Evolutionary conservation across 352 stramenopile genomes (phyloP).

Genomic region (Phytophthora capsici): DNA sequence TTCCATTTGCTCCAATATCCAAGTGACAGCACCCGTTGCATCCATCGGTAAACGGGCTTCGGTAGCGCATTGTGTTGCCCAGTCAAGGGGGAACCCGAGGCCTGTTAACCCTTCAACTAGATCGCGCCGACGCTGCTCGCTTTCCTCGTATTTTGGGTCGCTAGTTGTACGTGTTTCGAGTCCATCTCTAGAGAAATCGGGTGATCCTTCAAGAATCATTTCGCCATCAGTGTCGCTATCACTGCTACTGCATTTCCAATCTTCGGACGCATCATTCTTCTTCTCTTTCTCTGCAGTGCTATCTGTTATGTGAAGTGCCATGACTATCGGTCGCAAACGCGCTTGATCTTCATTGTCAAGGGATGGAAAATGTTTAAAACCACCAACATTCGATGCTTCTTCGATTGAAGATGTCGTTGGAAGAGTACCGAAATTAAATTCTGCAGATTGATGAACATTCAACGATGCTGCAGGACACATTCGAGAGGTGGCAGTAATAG

Average conservation of each 20-base stretch:
- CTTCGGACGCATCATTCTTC: neutral
- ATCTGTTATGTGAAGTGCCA: constrained; percentile 12
- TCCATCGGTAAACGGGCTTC: constrained; percentile 52
- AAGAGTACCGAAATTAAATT: constrained; percentile 80
- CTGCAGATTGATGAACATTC: constrained; percentile 79
- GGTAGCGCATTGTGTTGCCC: constrained; percentile 64
- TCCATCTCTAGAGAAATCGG: constrained; percentile 2
- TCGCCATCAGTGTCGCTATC: constrained; percentile 30
- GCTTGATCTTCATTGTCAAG: constrained; percentile 52
- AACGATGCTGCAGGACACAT: constrained; percentile 88
- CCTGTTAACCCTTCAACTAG: constrained; percentile 80
- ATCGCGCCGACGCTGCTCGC: constrained; percentile 38
- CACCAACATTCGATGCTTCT: neutral
- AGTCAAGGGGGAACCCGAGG: constrained; percentile 88
- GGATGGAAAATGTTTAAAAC: constrained; percentile 47
- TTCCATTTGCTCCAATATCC: constrained; percentile 93
- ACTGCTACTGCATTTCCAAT: constrained; percentile 22
- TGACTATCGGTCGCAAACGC: constrained; percentile 50
- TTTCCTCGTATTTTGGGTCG: constrained; percentile 20
- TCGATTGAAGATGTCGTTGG: neutral
- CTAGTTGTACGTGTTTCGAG: constrained; percentile 7
- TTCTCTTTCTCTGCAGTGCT: neutral
- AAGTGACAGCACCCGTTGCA: constrained; percentile 81
- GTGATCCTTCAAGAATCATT: constrained; percentile 14
- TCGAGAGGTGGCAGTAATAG: constrained; percentile 45